phyloP scores from a whole-genome alignment of 2,329 filamentous ascomycete species.

The Metarhizium rileyi region DNA sequence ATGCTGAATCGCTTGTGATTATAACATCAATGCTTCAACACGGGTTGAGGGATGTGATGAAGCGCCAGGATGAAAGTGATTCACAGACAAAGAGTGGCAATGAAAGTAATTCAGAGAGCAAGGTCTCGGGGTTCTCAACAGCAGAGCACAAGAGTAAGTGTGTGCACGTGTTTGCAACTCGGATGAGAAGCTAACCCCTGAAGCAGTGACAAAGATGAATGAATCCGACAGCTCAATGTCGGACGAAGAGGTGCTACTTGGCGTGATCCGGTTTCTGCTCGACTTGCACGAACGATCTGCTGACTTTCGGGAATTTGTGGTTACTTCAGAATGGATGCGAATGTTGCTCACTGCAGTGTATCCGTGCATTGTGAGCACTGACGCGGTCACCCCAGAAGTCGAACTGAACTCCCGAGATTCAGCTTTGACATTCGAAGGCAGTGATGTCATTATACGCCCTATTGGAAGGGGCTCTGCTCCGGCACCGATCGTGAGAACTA shows the following conservation, averaged over 20 bases:
- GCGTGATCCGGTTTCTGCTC: constrained; percentile 68
- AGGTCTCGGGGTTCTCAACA: not conserved
- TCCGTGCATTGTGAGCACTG: constrained; percentile 77
- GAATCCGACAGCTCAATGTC: constrained; percentile 36
- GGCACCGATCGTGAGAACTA: constrained; percentile 65
- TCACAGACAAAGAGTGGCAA: constrained; percentile 31
- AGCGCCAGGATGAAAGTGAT: constrained; percentile 49
- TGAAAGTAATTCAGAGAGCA: not conserved
- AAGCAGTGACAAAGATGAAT: constrained; percentile 18
- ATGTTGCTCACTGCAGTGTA: constrained; percentile 73
- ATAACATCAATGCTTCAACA: constrained; percentile 82
- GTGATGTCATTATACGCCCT: constrained; percentile 74
- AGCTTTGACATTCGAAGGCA: constrained; percentile 73
- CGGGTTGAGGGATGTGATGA: constrained; percentile 63
- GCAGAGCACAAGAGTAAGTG: not conserved
- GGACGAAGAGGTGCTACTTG: constrained; percentile 59
- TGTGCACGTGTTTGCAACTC: not conserved
- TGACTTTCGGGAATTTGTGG: constrained; percentile 73
- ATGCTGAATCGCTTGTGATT: constrained; percentile 69
- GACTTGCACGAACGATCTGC: constrained; percentile 68
- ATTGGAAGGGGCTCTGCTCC: constrained; percentile 48
- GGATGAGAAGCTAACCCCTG: not conserved
- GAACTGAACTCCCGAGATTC: constrained; percentile 81
- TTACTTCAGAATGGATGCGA: constrained; percentile 71
- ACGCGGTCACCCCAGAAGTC: constrained; percentile 71